A percentile compares a stretch with the other conserved stretches of the same genome.
Evolutionary conservation across 2,329 filamentous ascomycete species (phyloP).

Genomic region (Leptographium lundbergii): DNA sequence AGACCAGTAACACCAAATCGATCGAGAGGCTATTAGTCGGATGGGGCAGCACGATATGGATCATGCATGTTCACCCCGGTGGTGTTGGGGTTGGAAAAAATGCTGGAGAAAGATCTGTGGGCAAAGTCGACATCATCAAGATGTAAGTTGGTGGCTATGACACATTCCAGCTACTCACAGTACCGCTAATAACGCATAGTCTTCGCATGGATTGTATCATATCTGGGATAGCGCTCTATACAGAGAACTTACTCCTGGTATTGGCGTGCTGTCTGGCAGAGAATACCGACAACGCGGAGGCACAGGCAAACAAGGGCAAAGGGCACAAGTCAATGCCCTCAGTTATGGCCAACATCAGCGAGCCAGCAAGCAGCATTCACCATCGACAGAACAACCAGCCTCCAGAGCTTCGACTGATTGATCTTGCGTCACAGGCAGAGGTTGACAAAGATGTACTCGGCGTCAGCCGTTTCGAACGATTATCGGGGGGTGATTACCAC

Average conservation of each 20-base stretch:
- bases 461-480: conserved; percentile 72
- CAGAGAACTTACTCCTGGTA: conserved; percentile 76
- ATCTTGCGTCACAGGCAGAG: conserved; percentile 75
- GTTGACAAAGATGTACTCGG: conserved; percentile 77
- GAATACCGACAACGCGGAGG: conserved; percentile 46
- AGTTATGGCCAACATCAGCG: conserved; percentile 36
- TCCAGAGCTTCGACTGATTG: conserved; percentile 83
- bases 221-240: conserved; percentile 94
- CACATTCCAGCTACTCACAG: neutral
- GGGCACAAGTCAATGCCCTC: conserved; percentile 31
- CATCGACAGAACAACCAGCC: conserved; percentile 68
- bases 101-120: conserved; percentile 57
- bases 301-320: conserved; percentile 9
- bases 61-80: conserved; percentile 78
- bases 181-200: conserved; percentile 26
- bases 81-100: conserved; percentile 53
- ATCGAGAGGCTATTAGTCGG: conserved; percentile 79
- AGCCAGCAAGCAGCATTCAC: conserved; percentile 51
- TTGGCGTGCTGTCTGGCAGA: conserved; percentile 79
- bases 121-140: conserved; percentile 80
- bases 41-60: conserved; percentile 94
- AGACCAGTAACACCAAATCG: conserved; percentile 30
- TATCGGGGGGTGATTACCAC: conserved; percentile 87
- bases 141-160: conserved; percentile 48
- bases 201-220: conserved; percentile 96